Evolutionary conservation across 352 stramenopile genomes (phyloP).

Genomic region (Aphanomyces stellatus): DNA sequence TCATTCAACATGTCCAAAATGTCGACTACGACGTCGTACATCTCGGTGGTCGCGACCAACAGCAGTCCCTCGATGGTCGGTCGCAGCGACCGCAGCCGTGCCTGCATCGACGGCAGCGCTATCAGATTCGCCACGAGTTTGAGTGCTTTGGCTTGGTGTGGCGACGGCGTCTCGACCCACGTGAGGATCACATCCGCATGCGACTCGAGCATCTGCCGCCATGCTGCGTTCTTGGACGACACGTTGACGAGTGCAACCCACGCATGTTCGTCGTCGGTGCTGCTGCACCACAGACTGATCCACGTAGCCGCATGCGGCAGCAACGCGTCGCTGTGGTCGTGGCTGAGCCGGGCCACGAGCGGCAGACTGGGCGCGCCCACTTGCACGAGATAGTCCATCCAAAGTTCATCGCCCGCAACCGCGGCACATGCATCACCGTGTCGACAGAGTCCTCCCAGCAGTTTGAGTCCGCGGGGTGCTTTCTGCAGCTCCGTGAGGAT

Average conservation of each 20-base stretch:
- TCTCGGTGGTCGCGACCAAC: too few relatives aligned
- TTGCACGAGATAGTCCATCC: not conserved
- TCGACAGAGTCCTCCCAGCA: not conserved
- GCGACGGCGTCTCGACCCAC: not conserved
- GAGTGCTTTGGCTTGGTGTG: not conserved
- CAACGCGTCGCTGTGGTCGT: not conserved
- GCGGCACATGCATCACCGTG: not conserved
- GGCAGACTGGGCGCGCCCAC: not conserved
- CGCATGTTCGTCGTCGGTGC: not conserved
- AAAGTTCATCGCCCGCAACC: not conserved
- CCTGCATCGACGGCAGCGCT: not conserved
- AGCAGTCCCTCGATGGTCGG: too few relatives aligned
- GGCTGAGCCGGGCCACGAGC: not conserved
- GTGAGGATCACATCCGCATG: not conserved
- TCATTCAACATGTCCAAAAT: not conserved
- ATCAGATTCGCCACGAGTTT: not conserved
- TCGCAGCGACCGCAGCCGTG: not conserved
- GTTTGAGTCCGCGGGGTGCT: not conserved
- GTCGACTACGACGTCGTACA: too few relatives aligned
- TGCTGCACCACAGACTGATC: not conserved
- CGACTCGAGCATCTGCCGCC: not conserved
- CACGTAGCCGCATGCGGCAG: not conserved
- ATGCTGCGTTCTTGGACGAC: not conserved
- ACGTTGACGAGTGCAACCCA: not conserved
- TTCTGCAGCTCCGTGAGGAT: not conserved